phyloP scores from a whole-genome alignment of 345 rosid genomes.

The Limnanthes douglasii region DNA sequence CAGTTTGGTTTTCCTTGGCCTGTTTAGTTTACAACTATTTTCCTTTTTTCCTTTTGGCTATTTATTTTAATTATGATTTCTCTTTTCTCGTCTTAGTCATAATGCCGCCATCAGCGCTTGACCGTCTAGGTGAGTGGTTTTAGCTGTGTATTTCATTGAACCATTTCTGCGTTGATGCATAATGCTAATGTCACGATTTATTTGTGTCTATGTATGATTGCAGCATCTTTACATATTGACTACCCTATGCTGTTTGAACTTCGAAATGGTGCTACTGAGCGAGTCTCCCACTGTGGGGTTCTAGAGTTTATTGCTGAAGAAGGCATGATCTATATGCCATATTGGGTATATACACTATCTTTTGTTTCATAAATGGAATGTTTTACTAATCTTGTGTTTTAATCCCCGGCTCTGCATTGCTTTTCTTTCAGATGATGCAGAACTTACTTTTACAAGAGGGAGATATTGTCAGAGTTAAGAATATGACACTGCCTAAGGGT shows the following conservation, averaged over 20 bases:
- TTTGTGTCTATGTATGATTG: too few relatives aligned
- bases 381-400: too few relatives aligned
- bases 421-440: slow-evolving; percentile 81
- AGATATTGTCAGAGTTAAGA: slow-evolving; percentile 71
- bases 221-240: slow-evolving; percentile 95
- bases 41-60: neutral
- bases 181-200: too few relatives aligned
- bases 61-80: neutral
- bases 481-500: slow-evolving; percentile 94
- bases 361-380: neutral
- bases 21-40: too few relatives aligned
- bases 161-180: too few relatives aligned
- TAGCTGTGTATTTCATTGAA: slow-evolving; percentile 2
- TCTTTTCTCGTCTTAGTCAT: too few relatives aligned
- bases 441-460: slow-evolving; percentile 92
- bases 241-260: slow-evolving; percentile 98
- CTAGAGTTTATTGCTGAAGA: slow-evolving; percentile 97
- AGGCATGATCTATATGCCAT: slow-evolving; percentile 99
- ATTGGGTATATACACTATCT: slow-evolving; percentile 62
- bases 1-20: too few relatives aligned
- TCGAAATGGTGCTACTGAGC: slow-evolving; percentile 57
- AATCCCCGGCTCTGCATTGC: neutral
- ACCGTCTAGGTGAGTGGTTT: slow-evolving; percentile 55
- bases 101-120: slow-evolving; percentile 89
- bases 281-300: slow-evolving; percentile 95